A percentile compares a stretch with the other conserved stretches of the same genome.
Evolutionary conservation across 441 rosid species (phyloP).

Genomic region (Viola pubescens): DNA sequence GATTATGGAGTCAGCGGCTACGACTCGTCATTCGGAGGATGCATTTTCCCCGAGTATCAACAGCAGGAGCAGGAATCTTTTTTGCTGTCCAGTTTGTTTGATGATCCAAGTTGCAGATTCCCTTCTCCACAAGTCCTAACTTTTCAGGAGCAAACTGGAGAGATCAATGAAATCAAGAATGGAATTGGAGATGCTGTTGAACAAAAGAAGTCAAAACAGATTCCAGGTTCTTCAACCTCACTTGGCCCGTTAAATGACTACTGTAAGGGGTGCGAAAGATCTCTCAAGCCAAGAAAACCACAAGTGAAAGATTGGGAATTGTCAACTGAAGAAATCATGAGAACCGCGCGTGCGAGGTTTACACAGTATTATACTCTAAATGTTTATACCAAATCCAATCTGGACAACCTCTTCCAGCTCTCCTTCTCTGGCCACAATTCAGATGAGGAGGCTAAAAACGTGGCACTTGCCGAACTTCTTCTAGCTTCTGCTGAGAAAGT

Average conservation of each 20-base stretch:
- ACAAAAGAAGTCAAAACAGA: slow-evolving; percentile 17
- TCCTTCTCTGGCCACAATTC: slow-evolving; percentile 25
- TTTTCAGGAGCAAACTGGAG: slow-evolving; percentile 18
- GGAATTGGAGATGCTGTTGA: slow-evolving; percentile 15
- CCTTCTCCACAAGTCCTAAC: slow-evolving; percentile 29
- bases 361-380: slow-evolving; percentile 19
- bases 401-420: slow-evolving; percentile 20
- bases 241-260: slow-evolving; percentile 32
- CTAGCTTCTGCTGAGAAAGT: slow-evolving; percentile 44
- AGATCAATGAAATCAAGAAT: slow-evolving; percentile 16
- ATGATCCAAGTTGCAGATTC: slow-evolving; percentile 16
- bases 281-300: slow-evolving; percentile 17
- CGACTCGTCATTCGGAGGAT: slow-evolving; percentile 3
- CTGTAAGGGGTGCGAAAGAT: slow-evolving; percentile 20
- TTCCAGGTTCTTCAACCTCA: slow-evolving; percentile 24
- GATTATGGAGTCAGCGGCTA: slow-evolving; percentile 18
- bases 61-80: slow-evolving; percentile 13
- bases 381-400: slow-evolving; percentile 12
- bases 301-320: slow-evolving; percentile 4
- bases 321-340: slow-evolving; percentile 39
- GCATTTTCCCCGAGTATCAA: slow-evolving; percentile 17
- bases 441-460: slow-evolving; percentile 27
- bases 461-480: slow-evolving; percentile 35
- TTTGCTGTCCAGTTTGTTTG: slow-evolving; percentile 22
- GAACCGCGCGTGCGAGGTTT: slow-evolving; percentile 43